These are phyloP conservation scores for Dujonia santamariae DNA, from an alignment of 1,139 yeast species.

Conservation along the genomic window DNA sequence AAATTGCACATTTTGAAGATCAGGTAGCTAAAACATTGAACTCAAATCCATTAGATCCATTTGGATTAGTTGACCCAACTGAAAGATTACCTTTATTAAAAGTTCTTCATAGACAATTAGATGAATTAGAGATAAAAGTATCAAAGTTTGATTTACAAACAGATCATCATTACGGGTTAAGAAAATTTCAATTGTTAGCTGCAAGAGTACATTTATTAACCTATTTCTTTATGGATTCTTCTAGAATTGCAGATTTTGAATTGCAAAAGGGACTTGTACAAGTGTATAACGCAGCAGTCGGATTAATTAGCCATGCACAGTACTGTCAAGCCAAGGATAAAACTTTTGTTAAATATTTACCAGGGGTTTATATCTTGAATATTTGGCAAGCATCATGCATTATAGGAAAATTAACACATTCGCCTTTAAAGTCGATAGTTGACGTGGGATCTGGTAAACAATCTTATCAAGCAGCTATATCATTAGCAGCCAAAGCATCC, in stretches of 20 bases:
- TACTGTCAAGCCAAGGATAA: slow-evolving; percentile 58
- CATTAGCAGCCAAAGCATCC: slow-evolving; percentile 73
- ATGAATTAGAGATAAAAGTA: slow-evolving; percentile 63
- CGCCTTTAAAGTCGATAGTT: slow-evolving; percentile 61
- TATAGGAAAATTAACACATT: slow-evolving; percentile 73
- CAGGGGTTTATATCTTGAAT: slow-evolving; percentile 75
- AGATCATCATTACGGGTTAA: slow-evolving; percentile 54
- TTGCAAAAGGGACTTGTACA: slow-evolving; percentile 71
- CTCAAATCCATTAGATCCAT: slow-evolving; percentile 64
- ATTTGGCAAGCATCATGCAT: slow-evolving; percentile 93
- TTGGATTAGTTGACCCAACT: slow-evolving; percentile 62
- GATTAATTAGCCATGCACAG: slow-evolving; percentile 65
- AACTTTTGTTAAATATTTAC: slow-evolving; percentile 70
- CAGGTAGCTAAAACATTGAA: slow-evolving; percentile 78
- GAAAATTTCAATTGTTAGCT: slow-evolving; percentile 65
- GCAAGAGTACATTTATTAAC: slow-evolving; percentile 78
- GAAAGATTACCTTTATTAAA: slow-evolving; percentile 75
- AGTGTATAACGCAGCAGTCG: slow-evolving; percentile 75
- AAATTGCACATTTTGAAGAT: slow-evolving; percentile 80
- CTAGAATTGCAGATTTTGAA: slow-evolving; percentile 54
- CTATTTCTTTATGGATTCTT: slow-evolving; percentile 74
- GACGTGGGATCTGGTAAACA: slow-evolving; percentile 74
- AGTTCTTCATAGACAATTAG: slow-evolving; percentile 66
- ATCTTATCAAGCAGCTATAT: slow-evolving; percentile 67
- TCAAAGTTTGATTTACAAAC: slow-evolving; percentile 22